phyloP scores from a whole-genome alignment of 2,329 filamentous ascomycete species.

The Colletotrichum camelliae region DNA sequence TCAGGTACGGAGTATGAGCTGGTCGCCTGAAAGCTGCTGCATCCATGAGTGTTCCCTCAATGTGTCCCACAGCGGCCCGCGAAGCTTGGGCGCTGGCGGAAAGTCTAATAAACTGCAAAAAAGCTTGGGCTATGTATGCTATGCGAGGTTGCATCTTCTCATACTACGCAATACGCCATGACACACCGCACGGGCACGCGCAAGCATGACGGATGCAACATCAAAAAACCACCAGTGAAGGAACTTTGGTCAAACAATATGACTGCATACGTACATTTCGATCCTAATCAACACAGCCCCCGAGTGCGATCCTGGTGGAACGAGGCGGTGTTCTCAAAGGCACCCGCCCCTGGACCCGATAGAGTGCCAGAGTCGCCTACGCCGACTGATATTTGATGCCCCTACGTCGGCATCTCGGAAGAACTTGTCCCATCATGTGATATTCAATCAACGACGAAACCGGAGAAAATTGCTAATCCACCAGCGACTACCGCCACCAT shows the following conservation, averaged over 20 bases:
- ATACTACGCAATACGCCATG: background rate
- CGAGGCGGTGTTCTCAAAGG: background rate
- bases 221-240: background rate
- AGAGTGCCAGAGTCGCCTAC: background rate
- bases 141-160: background rate
- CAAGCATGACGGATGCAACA: background rate
- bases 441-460: background rate
- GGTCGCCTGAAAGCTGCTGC: background rate
- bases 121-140: background rate
- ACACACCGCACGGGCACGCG: background rate
- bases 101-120: background rate
- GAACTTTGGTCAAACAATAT: background rate
- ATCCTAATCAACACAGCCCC: background rate
- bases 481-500: background rate
- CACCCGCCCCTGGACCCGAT: background rate
- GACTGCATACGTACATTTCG: background rate
- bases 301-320: background rate
- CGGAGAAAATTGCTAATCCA: background rate
- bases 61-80: background rate
- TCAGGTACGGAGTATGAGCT: background rate
- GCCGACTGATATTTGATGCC: background rate
- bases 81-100: background rate
- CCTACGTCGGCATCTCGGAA: background rate
- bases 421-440: background rate
- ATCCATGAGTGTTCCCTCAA: background rate